Evolutionary conservation across 352 stramenopile species (phyloP).

Genomic region (Phytophthora melonis): DNA sequence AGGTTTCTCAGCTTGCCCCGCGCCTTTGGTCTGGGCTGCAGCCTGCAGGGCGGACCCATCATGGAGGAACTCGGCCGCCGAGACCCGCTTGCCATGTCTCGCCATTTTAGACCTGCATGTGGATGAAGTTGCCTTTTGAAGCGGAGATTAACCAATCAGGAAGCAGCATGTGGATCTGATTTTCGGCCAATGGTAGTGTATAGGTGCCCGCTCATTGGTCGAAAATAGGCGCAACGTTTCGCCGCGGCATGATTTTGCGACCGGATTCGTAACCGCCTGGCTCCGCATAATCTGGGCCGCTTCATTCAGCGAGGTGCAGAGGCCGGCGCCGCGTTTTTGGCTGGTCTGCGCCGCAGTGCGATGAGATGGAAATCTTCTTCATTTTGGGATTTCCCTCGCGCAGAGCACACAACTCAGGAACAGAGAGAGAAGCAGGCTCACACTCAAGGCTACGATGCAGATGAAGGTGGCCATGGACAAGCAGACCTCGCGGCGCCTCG

Average conservation of each 20-base stretch:
- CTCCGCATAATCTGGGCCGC: slow-evolving; percentile 23
- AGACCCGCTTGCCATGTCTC: slow-evolving; percentile 33
- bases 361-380: slow-evolving; percentile 12
- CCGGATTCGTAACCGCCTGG: slow-evolving; percentile 29
- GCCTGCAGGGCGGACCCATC: slow-evolving; percentile 19
- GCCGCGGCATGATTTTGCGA: slow-evolving; percentile 1
- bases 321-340: background rate
- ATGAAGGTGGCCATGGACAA: slow-evolving; percentile 46
- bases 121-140: slow-evolving; percentile 29
- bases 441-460: slow-evolving; percentile 13
- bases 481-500: slow-evolving; percentile 40
- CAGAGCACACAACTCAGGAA: slow-evolving; percentile 5
- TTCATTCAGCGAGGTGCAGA: background rate
- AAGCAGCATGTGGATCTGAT: background rate
- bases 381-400: slow-evolving; percentile 21
- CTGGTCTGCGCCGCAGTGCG: slow-evolving; percentile 3
- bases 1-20: slow-evolving; percentile 12
- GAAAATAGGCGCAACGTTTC: background rate
- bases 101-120: slow-evolving; percentile 12
- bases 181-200: background rate
- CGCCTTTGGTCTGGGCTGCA: too few relatives aligned
- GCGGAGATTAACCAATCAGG: slow-evolving; percentile 7
- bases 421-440: background rate
- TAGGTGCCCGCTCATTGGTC: background rate
- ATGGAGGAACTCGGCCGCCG: background rate